Percentiles rank a stretch among this genome's conserved stretches.
Evolutionary conservation across 2,329 filamentous ascomycete species (phyloP).

Genomic region (Fusarium pseudonygamai): DNA sequence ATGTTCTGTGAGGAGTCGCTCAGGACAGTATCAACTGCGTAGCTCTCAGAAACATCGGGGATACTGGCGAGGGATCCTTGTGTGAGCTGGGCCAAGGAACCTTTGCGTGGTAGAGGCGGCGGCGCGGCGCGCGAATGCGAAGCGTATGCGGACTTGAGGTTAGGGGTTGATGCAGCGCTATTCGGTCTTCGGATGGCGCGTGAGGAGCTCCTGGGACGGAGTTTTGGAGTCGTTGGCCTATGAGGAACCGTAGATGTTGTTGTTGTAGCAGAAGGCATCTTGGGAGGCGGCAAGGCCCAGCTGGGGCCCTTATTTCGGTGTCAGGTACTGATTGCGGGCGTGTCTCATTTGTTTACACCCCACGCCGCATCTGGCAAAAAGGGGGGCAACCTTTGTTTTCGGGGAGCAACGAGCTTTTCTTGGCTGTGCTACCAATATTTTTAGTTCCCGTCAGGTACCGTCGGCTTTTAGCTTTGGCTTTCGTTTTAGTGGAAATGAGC

Average conservation of each 20-base stretch:
- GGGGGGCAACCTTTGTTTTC: constrained; percentile 37
- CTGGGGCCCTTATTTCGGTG: constrained; percentile 39
- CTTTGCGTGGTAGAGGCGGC: constrained; percentile 71
- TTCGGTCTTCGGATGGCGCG: constrained; percentile 57
- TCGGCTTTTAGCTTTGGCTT: constrained; percentile 14
- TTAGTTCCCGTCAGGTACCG: constrained; percentile 36
- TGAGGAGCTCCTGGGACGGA: constrained; percentile 39
- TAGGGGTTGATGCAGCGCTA: constrained; percentile 66
- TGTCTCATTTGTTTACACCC: constrained; percentile 46
- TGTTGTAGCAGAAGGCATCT: constrained; percentile 43
- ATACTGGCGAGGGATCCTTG: constrained; percentile 69
- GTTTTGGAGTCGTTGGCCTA: constrained; percentile 31
- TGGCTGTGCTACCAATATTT: constrained; percentile 18
- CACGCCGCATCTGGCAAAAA: constrained; percentile 43
- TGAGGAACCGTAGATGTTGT: constrained; percentile 33
- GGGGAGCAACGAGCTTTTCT: constrained; percentile 30
- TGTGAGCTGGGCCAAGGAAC: constrained; percentile 75
- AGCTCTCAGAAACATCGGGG: constrained; percentile 72
- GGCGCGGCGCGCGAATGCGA: constrained; percentile 59
- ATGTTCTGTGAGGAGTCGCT: constrained; percentile 52
- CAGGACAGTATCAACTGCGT: constrained; percentile 66
- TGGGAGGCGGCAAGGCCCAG: constrained; percentile 35
- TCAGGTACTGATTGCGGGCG: constrained; percentile 35
- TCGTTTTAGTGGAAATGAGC: constrained; percentile 23
- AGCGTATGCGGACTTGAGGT: constrained; percentile 63